Evolutionary conservation across 768 basidiomycete species (phyloP).

Genomic region (Xerocomellus intermedius): DNA sequence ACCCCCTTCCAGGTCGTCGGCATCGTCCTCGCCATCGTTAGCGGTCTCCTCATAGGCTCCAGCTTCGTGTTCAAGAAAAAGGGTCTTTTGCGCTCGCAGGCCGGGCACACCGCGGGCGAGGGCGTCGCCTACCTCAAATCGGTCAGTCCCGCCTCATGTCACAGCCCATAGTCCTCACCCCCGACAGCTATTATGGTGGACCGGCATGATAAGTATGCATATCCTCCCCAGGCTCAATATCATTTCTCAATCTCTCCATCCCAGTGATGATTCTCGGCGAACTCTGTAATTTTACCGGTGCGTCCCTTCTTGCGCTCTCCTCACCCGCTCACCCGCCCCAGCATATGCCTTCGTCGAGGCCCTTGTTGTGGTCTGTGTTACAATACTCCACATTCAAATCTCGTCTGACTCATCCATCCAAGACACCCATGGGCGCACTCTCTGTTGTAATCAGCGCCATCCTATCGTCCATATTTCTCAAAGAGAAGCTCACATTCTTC

Average conservation of each 20-base stretch:
- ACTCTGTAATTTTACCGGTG: conserved; percentile 83
- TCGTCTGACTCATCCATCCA: conserved; percentile 1
- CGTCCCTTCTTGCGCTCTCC: conserved; percentile 25
- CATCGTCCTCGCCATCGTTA: conserved; percentile 69
- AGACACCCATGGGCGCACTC: conserved; percentile 94
- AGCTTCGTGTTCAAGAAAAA: conserved; percentile 99
- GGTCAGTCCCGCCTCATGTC: conserved; percentile 44
- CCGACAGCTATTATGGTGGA: conserved; percentile 83
- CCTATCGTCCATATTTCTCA: conserved; percentile 88
- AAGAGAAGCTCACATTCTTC: conserved; percentile 91
- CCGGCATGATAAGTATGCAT: conserved; percentile 73
- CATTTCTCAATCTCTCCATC: not conserved
- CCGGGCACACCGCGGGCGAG: conserved; percentile 74
- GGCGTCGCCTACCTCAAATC: conserved; percentile 96
- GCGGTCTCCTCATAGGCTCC: conserved; percentile 87
- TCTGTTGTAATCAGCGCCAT: conserved; percentile 96
- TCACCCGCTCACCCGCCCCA: conserved; percentile 24
- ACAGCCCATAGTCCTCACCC: conserved; percentile 1
- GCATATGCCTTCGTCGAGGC: conserved; percentile 91
- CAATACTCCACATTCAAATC: not conserved
- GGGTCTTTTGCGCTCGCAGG: conserved; percentile 77
- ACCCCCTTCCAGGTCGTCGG: conserved; percentile 59
- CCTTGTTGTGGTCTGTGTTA: conserved; percentile 75
- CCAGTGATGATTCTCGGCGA: conserved; percentile 91
- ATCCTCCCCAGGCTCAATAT: no score